Evolutionary conservation across 1,284 basidiomycete genomes (phyloP).

Genomic region (Ustilago xerochloae): DNA sequence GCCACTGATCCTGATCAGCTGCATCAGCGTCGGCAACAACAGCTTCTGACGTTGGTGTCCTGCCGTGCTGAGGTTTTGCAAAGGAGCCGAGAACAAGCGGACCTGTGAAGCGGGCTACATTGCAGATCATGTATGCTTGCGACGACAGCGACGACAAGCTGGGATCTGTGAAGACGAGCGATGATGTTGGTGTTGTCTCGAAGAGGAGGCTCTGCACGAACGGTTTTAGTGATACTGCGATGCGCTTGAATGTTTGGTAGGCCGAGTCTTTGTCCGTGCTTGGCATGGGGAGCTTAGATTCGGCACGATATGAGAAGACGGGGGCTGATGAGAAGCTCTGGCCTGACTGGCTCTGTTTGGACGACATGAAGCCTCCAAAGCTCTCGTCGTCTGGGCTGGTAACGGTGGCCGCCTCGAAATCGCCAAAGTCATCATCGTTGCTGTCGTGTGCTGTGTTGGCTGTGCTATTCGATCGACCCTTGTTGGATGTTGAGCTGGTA

Average conservation of each 20-base stretch:
- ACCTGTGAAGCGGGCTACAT: conserved; percentile 81
- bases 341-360: conserved; percentile 16
- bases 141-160: conserved; percentile 33
- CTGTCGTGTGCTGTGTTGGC: neutral
- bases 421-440: conserved; percentile 84
- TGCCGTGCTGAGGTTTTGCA: conserved; percentile 1
- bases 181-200: conserved; percentile 37
- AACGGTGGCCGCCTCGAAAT: conserved; percentile 38
- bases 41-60: neutral
- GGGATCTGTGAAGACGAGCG: conserved; percentile 39
- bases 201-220: conserved; percentile 41
- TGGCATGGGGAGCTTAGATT: conserved; percentile 34
- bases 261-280: conserved; percentile 36
- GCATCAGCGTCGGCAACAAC: neutral
- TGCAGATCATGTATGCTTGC: conserved; percentile 71
- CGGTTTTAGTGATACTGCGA: conserved; percentile 40
- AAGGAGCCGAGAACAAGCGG: conserved; percentile 57
- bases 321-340: conserved; percentile 40
- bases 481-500: neutral
- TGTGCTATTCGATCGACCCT: neutral
- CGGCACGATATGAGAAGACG: conserved; percentile 44
- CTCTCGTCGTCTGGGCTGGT: conserved; percentile 37
- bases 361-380: conserved; percentile 75
- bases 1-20: conserved; percentile 20
- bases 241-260: conserved; percentile 50